Base-by-base conservation (phyloP, 1,284 basidiomycete species). In the Coniophora puteana region DNA sequence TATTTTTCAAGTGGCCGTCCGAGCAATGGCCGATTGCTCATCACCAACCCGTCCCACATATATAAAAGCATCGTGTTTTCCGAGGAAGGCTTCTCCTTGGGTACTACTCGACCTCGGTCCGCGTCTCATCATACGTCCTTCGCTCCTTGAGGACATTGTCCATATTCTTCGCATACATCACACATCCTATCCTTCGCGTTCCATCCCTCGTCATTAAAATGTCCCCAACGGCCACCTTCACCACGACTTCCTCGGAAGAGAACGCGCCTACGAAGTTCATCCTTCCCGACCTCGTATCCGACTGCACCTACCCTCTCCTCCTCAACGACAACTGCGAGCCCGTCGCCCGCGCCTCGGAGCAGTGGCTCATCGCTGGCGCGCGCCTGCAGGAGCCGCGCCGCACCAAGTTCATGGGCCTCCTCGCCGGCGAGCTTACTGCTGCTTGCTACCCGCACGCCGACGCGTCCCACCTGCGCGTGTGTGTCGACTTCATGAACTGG, bases 351-450 rank as follows among this genome's bases (percentile, higher is more conserved):
- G 66, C 77, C 36, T 80, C 81, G 3, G 74, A 80, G 33, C 47
- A 64, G 27, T 85, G 83, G 83, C 63, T 85, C 7, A 65, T 76
- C 47, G 49, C 53, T 21, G 68, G 67, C 25, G 74, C 72, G 39
- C 70, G 70, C n/a, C 70, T 83, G 45, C 69, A 69, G 17, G 58
- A 70, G 29, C 73, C 74, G 46, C 71, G 70, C 40, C 63, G 72
- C 37, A 59, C 61, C 27, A 75, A 73, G 5, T 65, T 84, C 36
- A 68, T 70, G 47, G 77, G 77, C 14, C 65, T 84, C 32, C 74
- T 79, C 48, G 80, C 79, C 13, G 83, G 83, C 37, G 74, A 80
- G 51, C 74, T 86, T 46, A 77, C 82, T 16, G 78, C 80, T 2
- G 73, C 67, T 53, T 82, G 78, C 57, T 86, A 84, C 55, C 69